Base-by-base conservation (phyloP, 306 rosid genomes). In the Cucurbita pepo region DNA sequence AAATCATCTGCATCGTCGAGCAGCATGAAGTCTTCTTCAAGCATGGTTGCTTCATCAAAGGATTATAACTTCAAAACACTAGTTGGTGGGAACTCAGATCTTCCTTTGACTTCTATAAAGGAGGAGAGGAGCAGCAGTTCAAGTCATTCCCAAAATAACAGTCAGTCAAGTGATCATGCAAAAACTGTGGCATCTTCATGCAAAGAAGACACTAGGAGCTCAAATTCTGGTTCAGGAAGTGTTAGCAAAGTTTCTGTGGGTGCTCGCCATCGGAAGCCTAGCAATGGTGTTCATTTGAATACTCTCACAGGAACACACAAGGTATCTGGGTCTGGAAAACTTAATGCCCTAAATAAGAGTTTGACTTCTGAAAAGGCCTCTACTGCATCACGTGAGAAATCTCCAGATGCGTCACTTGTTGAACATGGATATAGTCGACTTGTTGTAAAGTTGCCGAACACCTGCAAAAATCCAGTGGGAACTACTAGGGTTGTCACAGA, bases 51-150 rank as follows among this genome's bases (percentile, higher is more conserved):
- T 16, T 76, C 75, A 21, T 73, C 75, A 62, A 87, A 82, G 75
- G 97, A 91, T 70, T 79, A 84, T 71, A 84, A 79, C 63, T 79
- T 47, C 19, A 79, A 79, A 75, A 58, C 81, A 71, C 80, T 69
- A 50, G 83, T 78, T 45, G 77, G 73, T 18, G 91, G 89, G 40
- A 69, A 74, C 73, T 83, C 89, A 7, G 96, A 87, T 70, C 79
- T 76, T 69, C 91, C 86, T n/a, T 45, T 77, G 52, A 74, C 85
- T n/a, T 85, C 89, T 69, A 87, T 79, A n/a, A 91, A 81, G 81
- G 97, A 91, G 75, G 97, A 91, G 80, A 85, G 86, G 77, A 87
- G 96, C 77, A 86, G 96, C 76, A 88, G 96, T 82, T 91, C 96
- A 45, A 89, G 97, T 79, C 97, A 82, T 76, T 91, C 97, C 45